Conservation (phyloP, 1,284 basidiomycete genomes). For the Pyrrhoderma noxium region DNA sequence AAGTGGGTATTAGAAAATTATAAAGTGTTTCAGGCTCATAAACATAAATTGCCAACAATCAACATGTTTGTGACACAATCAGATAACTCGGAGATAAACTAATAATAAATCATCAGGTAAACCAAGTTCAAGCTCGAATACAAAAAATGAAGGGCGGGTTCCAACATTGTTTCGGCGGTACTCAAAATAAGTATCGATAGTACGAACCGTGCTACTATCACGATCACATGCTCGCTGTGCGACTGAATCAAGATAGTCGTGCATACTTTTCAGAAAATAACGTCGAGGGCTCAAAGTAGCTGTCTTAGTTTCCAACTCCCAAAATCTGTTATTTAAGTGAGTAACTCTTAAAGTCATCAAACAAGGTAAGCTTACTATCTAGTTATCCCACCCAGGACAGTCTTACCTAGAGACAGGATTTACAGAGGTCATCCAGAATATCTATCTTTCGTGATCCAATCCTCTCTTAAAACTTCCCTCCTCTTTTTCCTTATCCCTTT, state of each 20-base stretch:
- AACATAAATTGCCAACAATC: conserved; percentile 51
- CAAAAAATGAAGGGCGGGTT: conserved; percentile 53
- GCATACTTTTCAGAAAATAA: conserved; percentile 50
- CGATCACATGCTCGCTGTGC: conserved; percentile 45
- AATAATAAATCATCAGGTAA: conserved; percentile 47
- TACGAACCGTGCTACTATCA: conserved; percentile 39
- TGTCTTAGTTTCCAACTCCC: conserved; percentile 40
- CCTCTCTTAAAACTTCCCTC: too few species aligned
- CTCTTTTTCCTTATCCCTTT: too few species aligned
- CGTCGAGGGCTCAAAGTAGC: conserved; percentile 44
- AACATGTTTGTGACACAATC: conserved; percentile 51
- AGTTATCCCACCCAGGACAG: conserved; percentile 27
- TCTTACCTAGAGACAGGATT: too few species aligned
- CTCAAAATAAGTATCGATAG: conserved; percentile 52
- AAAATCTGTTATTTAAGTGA: too few species aligned
- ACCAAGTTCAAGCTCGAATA: conserved; percentile 46
- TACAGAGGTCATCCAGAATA: conserved; percentile 30
- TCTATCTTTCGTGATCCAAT: too few species aligned
- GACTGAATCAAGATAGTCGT: conserved; percentile 47
- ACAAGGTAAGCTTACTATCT: conserved; percentile 26
- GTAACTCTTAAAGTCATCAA: too few species aligned
- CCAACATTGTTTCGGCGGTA: conserved; percentile 50
- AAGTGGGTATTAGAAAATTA: too few species aligned
- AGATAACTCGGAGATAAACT: conserved; percentile 42
- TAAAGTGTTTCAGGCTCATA: too few species aligned